Percentiles rank a stretch among this genome's conserved stretches.
Conservation (phyloP, 1,139 yeast genomes). For the Torulaspora pretoriensis region DNA sequence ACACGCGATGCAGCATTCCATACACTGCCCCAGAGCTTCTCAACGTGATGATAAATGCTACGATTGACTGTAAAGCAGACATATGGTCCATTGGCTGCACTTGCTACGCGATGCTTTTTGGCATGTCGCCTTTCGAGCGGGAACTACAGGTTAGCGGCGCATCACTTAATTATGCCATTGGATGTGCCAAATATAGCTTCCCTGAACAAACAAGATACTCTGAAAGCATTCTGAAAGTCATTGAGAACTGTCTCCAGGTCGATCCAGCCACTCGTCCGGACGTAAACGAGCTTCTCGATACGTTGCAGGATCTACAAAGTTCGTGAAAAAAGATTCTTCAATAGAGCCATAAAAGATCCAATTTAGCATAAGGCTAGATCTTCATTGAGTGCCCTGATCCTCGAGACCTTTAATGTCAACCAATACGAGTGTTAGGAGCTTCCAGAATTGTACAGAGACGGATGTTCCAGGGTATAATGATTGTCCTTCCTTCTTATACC, state of each 20-base stretch:
- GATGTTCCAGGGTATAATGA: constrained; percentile 38
- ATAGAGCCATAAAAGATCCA: neutral
- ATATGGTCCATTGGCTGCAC: constrained; percentile 91
- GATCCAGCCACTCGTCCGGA: constrained; percentile 60
- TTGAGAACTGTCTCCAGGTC: constrained; percentile 55
- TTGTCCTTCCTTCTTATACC: constrained; percentile 35
- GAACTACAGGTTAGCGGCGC: constrained; percentile 81
- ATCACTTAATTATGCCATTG: constrained; percentile 69
- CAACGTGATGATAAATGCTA: constrained; percentile 63
- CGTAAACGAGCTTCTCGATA: constrained; percentile 43
- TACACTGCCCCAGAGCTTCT: constrained; percentile 88
- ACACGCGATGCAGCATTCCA: constrained; percentile 81
- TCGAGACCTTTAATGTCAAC: constrained; percentile 1
- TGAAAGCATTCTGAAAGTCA: constrained; percentile 50
- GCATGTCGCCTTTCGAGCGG: constrained; percentile 81
- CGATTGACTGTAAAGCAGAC: constrained; percentile 70
- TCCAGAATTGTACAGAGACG: constrained; percentile 35
- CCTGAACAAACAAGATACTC: constrained; percentile 58
- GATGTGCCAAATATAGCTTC: constrained; percentile 62
- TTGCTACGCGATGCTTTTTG: constrained; percentile 70
- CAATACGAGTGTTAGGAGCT: constrained; percentile 21
- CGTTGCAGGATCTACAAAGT: constrained; percentile 20
- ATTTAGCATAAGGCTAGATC: neutral
- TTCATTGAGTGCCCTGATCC: neutral
- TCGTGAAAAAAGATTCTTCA: neutral